phyloP scores from a whole-genome alignment of 1,139 yeast species.

The Casaregolazyma suthepensis region DNA sequence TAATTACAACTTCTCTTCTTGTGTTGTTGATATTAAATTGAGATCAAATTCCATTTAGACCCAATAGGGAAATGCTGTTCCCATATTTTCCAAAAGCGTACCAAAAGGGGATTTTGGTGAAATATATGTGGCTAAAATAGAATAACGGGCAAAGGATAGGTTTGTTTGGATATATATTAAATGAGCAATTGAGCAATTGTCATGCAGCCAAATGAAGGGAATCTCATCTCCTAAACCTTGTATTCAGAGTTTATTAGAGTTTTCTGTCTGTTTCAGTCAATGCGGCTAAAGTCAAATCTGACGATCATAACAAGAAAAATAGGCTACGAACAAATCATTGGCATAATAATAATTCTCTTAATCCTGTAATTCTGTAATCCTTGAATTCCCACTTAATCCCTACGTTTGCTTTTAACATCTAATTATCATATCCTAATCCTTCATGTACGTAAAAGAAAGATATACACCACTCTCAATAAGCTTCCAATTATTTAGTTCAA shows the following conservation, averaged over 20 bases:
- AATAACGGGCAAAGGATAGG: not conserved
- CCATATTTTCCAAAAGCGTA: not conserved
- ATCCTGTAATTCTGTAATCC: too few species aligned
- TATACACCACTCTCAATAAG: not conserved
- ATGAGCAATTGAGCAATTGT: not conserved
- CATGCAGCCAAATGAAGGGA: not conserved
- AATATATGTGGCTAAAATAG: not conserved
- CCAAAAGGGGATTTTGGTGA: not conserved
- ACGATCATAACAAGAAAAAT: not conserved
- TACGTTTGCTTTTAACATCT: not conserved
- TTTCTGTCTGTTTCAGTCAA: not conserved
- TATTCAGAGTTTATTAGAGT: not conserved
- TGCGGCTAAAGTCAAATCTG: not conserved
- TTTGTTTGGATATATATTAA: not conserved
- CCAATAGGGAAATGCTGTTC: not conserved
- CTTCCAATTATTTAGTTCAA: not conserved
- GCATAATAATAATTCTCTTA: too few species aligned
- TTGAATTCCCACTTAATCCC: too few species aligned
- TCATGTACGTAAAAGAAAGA: not conserved
- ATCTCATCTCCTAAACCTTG: not conserved
- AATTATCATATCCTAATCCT: not conserved
- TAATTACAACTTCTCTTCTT: not conserved
- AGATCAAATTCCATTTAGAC: slow-evolving; percentile 6
- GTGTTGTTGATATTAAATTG: slow-evolving; percentile 1
- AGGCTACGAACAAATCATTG: not conserved